Conservation (phyloP, 2,329 filamentous ascomycete genomes). For the Ophiosphaerella herpotricha region DNA sequence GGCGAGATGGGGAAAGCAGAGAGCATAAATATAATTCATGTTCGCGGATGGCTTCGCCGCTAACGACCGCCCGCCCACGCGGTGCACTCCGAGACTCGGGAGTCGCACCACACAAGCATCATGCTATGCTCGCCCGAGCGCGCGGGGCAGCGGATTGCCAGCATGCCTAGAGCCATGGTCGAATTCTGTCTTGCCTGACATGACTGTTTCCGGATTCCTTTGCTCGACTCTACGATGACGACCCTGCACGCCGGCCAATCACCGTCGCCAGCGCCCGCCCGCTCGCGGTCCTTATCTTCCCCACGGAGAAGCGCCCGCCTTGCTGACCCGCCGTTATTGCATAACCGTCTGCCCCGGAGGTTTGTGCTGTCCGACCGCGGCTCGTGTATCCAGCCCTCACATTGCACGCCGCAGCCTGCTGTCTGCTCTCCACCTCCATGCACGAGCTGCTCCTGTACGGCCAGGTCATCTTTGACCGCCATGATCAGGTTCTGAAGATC, state of each 20-base stretch:
- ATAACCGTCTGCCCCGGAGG: slow-evolving; percentile 16
- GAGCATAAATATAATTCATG: slow-evolving; percentile 31
- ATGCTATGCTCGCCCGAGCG: slow-evolving; percentile 31
- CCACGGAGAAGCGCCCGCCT: slow-evolving; percentile 25
- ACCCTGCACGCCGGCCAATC: slow-evolving; percentile 27
- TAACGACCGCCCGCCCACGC: slow-evolving; percentile 19
- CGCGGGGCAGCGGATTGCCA: neutral
- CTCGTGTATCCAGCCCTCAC: slow-evolving; percentile 8
- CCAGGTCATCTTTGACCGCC: slow-evolving; percentile 60
- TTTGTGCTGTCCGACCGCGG: slow-evolving; percentile 17
- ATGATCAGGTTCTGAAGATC: slow-evolving; percentile 65
- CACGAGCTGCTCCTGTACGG: slow-evolving; percentile 67
- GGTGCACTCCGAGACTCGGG: neutral
- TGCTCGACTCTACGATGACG: slow-evolving; percentile 17
- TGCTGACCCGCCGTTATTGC: slow-evolving; percentile 31
- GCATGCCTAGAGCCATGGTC: too few species aligned
- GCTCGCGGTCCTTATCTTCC: slow-evolving; percentile 28
- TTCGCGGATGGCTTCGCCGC: slow-evolving; percentile 17
- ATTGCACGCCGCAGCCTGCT: neutral
- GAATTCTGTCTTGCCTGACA: too few species aligned
- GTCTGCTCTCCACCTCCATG: slow-evolving; percentile 48
- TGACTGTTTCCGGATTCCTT: slow-evolving; percentile 7
- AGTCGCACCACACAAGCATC: slow-evolving; percentile 10
- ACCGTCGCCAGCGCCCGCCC: slow-evolving; percentile 11
- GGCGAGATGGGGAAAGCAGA: slow-evolving; percentile 10